A percentile compares a stretch with the other conserved stretches of the same genome.
Conservation (phyloP, 2,329 filamentous ascomycete genomes). For the Chrysoporthe austroafricana region DNA sequence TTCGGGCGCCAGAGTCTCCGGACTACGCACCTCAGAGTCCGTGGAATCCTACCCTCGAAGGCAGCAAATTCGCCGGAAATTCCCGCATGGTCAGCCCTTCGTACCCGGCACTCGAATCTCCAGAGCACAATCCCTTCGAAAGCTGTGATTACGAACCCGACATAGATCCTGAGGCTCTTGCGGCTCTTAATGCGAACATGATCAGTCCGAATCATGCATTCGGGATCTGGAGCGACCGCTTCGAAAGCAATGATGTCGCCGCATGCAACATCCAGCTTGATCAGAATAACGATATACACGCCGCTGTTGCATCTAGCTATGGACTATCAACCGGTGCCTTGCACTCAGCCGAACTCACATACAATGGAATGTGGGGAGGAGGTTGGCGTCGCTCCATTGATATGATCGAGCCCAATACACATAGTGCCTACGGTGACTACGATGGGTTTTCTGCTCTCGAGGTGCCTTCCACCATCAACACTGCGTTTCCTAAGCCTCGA, state of each 20-base stretch:
- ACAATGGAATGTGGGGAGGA: neutral
- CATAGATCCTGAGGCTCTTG: neutral
- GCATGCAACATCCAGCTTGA: neutral
- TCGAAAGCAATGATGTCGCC: neutral
- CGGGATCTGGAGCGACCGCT: neutral
- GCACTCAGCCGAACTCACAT: neutral
- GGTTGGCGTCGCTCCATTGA: too few relatives aligned
- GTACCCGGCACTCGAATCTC: neutral
- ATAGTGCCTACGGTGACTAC: neutral
- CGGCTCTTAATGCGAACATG: neutral
- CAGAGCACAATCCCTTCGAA: neutral
- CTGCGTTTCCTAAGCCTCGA: too few relatives aligned
- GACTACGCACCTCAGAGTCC: neutral
- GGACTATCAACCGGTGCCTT: neutral
- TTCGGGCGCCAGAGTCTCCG: neutral
- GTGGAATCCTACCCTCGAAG: neutral
- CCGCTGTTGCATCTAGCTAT: neutral
- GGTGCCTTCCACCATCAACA: neutral
- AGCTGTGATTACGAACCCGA: neutral
- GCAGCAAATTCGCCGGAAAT: neutral
- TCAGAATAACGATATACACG: neutral
- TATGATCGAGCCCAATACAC: neutral
- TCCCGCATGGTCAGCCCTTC: neutral
- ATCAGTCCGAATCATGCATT: neutral
- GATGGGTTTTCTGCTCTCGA: neutral